These are phyloP conservation scores for Ophiocytium majus DNA, from an alignment of 352 stramenopile genomes.

Conservation along the genomic window DNA sequence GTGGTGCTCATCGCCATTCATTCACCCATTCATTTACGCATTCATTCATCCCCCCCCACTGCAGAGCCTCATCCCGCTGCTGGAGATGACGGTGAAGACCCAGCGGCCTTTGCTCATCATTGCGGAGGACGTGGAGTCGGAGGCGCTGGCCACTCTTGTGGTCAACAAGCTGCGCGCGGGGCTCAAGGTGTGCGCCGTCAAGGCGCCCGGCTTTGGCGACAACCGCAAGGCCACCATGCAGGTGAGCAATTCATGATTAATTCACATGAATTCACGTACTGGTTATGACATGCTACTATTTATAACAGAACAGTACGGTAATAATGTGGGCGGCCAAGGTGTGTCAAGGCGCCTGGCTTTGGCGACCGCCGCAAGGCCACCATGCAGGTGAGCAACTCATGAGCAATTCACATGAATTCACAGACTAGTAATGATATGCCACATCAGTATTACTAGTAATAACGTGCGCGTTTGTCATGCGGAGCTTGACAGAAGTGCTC, in stretches of 20 bases:
- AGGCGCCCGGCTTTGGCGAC: conserved; percentile 99
- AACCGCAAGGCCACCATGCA: conserved; percentile 97
- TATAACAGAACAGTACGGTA: too few relatives aligned
- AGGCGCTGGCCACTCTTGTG: conserved; percentile 96
- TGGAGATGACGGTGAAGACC: conserved; percentile 95
- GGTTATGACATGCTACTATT: too few relatives aligned
- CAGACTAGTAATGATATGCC: too few relatives aligned
- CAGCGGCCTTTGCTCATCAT: conserved; percentile 97
- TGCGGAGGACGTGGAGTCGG: conserved; percentile 98
- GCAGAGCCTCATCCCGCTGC: conserved; percentile 82
- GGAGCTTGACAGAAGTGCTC: too few relatives aligned
- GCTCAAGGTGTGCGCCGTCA: conserved; percentile 98
- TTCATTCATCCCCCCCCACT: too few relatives aligned
- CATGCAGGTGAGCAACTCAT: conserved; percentile 75
- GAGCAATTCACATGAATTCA: too few relatives aligned
- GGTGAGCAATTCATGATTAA: background rate
- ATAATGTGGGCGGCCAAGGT: background rate
- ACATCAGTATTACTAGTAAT: too few relatives aligned
- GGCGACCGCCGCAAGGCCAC: conserved; percentile 99
- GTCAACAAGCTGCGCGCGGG: conserved; percentile 99
- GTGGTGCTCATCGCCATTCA: too few relatives aligned
- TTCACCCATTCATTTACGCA: too few relatives aligned
- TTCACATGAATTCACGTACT: too few relatives aligned
- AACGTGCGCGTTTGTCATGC: too few relatives aligned
- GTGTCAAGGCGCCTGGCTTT: conserved; percentile 99